A percentile compares a stretch with the other conserved stretches of the same genome.
These are phyloP conservation scores for Gossypium schwendimanii DNA, from an alignment of 441 rosid species.

Conservation along the genomic window DNA sequence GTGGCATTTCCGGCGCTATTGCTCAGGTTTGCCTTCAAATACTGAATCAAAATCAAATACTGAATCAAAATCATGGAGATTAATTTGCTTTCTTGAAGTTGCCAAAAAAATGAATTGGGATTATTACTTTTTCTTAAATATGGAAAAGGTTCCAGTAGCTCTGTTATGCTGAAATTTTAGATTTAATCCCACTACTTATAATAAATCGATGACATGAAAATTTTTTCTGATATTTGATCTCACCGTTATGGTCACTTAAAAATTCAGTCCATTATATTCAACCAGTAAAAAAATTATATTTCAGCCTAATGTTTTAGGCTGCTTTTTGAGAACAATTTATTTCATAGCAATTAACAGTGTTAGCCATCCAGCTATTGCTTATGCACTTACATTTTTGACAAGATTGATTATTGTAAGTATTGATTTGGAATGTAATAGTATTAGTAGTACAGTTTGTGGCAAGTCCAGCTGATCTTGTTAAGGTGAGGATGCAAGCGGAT, in stretches of 20 bases:
- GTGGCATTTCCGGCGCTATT: constrained; percentile 69
- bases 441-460: constrained; percentile 70
- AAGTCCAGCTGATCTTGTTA: constrained; percentile 84
- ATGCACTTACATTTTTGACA: background rate
- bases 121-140: background rate
- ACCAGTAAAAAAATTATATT: too few species aligned
- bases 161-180: too few species aligned
- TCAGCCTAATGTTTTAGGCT: too few species aligned
- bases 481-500: constrained; percentile 93
- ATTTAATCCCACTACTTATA: too few species aligned
- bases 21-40: constrained; percentile 50
- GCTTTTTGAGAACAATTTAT: too few species aligned
- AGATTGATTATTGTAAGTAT: background rate
- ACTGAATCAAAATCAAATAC: background rate
- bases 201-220: too few species aligned
- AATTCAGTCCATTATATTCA: too few species aligned
- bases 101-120: background rate
- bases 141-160: too few species aligned
- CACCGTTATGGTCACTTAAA: too few species aligned
- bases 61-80: background rate
- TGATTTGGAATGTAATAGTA: background rate
- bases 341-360: too few species aligned
- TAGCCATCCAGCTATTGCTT: too few species aligned
- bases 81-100: background rate
- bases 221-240: too few species aligned